Conservation (phyloP, 495 filamentous ascomycete species). For the Aspergillus taichungensis region DNA sequence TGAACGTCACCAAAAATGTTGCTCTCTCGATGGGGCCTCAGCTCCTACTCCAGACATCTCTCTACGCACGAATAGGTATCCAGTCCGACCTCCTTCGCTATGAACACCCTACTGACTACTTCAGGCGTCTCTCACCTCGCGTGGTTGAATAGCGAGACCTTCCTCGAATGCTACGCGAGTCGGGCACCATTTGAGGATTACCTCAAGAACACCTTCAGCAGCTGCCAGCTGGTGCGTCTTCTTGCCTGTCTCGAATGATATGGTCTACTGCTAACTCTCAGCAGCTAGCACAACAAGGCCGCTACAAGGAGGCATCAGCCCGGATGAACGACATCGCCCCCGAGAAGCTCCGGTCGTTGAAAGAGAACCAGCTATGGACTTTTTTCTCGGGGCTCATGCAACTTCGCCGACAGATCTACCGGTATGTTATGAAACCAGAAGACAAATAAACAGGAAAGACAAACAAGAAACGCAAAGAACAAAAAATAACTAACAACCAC, state of each 20-base stretch:
- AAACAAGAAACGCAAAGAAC: too few relatives aligned
- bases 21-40: constrained; percentile 63
- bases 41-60: constrained; percentile 57
- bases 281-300: constrained; percentile 53
- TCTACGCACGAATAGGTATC: constrained; percentile 71
- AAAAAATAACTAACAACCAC: constrained; percentile 10
- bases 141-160: constrained; percentile 61
- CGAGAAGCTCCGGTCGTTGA: constrained; percentile 63
- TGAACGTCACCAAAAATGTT: constrained; percentile 70
- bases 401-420: constrained; percentile 59
- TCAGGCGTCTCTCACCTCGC: constrained; percentile 54
- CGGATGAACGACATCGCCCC: constrained; percentile 58
- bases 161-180: constrained; percentile 61
- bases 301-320: constrained; percentile 60
- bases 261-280: constrained; percentile 8
- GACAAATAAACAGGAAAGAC: too few relatives aligned
- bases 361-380: constrained; percentile 71
- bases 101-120: constrained; percentile 13
- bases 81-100: background rate
- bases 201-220: constrained; percentile 55
- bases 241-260: background rate
- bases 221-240: constrained; percentile 44
- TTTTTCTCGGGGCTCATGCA: constrained; percentile 65
- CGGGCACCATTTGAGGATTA: constrained; percentile 67
- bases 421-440: constrained; percentile 38